A percentile compares a stretch with the other conserved stretches of the same genome.
Conservation (phyloP, 257 asterid genomes). For the Anisodus tanguticus region DNA sequence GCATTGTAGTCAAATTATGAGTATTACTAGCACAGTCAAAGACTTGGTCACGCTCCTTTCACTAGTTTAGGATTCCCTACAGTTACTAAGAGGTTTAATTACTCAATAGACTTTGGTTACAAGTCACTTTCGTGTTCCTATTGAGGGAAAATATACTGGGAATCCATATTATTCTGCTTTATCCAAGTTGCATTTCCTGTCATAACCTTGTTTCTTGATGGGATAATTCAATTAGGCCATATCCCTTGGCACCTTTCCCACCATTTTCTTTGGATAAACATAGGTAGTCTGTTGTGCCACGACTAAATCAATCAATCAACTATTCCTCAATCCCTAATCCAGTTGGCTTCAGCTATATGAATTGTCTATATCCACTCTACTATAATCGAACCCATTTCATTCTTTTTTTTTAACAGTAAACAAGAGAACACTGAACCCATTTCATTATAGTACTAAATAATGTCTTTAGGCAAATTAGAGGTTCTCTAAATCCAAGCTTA, state of each 20-base stretch:
- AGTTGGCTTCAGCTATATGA: neutral
- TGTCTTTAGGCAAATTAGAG: constrained; percentile 7
- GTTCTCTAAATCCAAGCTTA: neutral
- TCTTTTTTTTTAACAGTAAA: neutral
- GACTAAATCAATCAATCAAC: neutral
- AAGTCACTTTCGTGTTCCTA: neutral
- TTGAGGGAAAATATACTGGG: neutral
- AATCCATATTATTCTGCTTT: neutral
- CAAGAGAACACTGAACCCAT: neutral
- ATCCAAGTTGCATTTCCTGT: neutral
- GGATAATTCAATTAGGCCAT: neutral
- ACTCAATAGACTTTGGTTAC: neutral
- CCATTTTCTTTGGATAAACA: neutral
- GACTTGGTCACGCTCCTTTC: neutral
- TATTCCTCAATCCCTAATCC: neutral
- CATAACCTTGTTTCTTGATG: neutral
- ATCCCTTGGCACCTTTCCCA: constrained; percentile 9
- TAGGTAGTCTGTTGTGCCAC: neutral
- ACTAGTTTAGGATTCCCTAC: neutral
- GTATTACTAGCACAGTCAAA: neutral
- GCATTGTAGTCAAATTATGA: neutral
- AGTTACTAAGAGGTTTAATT: neutral
- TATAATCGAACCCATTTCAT: neutral
- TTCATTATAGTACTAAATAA: neutral
- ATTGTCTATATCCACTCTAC: neutral